Conservation (phyloP, 345 rosid genomes). For the Eucalyptus pauciflora region DNA sequence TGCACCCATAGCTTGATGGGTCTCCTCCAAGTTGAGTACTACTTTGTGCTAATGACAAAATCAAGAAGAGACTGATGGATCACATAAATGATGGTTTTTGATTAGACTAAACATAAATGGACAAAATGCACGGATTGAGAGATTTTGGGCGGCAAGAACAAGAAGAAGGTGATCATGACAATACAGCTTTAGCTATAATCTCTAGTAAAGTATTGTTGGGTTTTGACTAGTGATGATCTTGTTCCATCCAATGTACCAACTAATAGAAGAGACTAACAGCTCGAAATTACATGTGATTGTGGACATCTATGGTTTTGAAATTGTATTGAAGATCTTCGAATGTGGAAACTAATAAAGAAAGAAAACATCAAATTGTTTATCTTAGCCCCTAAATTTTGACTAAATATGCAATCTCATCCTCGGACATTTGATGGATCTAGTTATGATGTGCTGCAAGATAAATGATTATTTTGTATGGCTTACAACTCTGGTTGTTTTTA, state of each 20-base stretch:
- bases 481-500: too few relatives aligned
- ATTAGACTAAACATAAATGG: neutral
- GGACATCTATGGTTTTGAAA: neutral
- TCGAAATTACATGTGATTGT: neutral
- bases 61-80: rapidly evolving
- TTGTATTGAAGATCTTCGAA: neutral
- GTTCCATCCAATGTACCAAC: neutral
- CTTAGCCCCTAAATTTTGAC: neutral
- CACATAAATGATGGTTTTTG: too few relatives aligned
- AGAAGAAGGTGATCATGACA: neutral
- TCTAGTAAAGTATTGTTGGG: neutral
- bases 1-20: too few relatives aligned
- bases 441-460: constrained; percentile 60
- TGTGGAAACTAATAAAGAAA: rapidly evolving
- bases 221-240: neutral
- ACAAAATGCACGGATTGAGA: rapidly evolving
- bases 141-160: neutral
- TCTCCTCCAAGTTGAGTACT: too few relatives aligned
- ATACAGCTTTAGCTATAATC: neutral
- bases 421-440: constrained; percentile 15
- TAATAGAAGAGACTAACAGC: neutral
- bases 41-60: too few relatives aligned
- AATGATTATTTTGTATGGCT: neutral
- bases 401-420: too few relatives aligned
- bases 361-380: neutral